phyloP scores from a whole-genome alignment of 2,329 filamentous ascomycete genomes.

The Leptographium flavum region DNA sequence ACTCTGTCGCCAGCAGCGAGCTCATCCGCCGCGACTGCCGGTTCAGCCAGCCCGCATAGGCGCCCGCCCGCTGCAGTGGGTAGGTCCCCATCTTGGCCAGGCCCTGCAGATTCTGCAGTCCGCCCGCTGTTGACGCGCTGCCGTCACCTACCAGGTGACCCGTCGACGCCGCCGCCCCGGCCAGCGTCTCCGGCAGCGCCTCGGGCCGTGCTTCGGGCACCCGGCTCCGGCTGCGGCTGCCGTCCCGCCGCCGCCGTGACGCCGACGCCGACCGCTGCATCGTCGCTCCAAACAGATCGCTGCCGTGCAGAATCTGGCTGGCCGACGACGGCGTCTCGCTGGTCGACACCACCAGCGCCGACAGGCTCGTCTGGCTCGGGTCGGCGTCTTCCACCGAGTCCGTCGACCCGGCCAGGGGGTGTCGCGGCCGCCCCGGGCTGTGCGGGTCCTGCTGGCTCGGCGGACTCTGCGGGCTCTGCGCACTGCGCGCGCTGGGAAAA shows the following conservation, averaged over 20 bases:
- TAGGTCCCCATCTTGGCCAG: conserved; percentile 53
- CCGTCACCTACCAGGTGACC: conserved; percentile 19
- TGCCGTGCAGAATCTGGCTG: conserved; percentile 78
- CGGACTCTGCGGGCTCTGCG: background rate
- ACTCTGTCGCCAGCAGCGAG: conserved; percentile 69
- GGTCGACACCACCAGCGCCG: conserved; percentile 50
- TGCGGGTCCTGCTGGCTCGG: background rate
- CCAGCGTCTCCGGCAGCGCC: background rate
- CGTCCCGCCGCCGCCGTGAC: conserved; percentile 12
- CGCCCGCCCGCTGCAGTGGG: conserved; percentile 69
- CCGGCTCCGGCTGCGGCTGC: too few species aligned
- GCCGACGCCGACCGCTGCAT: conserved; percentile 32
- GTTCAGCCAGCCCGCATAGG: conserved; percentile 70
- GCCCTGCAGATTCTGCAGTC: conserved; percentile 32
- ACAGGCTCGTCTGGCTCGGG: conserved; percentile 43
- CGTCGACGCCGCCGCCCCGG: conserved; percentile 23
- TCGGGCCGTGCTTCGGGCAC: too few species aligned
- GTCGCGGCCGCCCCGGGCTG: conserved; percentile 11
- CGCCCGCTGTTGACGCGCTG: conserved; percentile 12
- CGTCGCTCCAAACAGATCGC: conserved; percentile 76
- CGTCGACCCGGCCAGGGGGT: conserved; percentile 13
- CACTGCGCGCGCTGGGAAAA: too few species aligned
- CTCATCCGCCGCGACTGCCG: conserved; percentile 70
- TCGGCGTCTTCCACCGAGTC: conserved; percentile 65
- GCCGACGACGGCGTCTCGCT: conserved; percentile 69